Percentiles rank a stretch among this genome's conserved stretches.
These are phyloP conservation scores for Backusella luteola DNA, from an alignment of 192 early-diverging fungal genomes.

Conservation along the genomic window DNA sequence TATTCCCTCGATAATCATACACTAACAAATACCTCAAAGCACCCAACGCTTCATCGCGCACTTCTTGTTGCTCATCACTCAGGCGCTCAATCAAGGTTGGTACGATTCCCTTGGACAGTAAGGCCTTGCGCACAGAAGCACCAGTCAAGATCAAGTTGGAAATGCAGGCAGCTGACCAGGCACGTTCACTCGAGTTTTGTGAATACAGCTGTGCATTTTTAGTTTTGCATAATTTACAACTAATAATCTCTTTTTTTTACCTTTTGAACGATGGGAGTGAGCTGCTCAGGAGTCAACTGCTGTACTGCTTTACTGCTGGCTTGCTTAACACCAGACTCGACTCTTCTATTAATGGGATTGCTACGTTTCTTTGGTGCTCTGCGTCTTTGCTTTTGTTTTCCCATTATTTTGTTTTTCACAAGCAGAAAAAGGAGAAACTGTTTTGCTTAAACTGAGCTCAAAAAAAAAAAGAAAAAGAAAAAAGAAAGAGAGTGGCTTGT, in stretches of 20 bases:
- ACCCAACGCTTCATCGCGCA: conserved; percentile 71
- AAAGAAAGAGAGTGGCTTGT: neutral
- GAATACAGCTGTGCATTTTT: conserved; percentile 53
- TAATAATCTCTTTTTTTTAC: conserved; percentile 5
- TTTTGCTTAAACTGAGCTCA: too few relatives aligned
- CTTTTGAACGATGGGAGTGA: conserved; percentile 25
- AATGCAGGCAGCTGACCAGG: conserved; percentile 87
- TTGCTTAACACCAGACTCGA: conserved; percentile 10
- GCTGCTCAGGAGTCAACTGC: conserved; percentile 9
- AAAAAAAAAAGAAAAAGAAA: neutral
- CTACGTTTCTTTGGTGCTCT: neutral
- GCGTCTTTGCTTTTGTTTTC: conserved; percentile 18
- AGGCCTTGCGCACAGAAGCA: conserved; percentile 59
- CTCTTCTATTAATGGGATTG: conserved; percentile 16
- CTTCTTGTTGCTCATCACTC: conserved; percentile 68
- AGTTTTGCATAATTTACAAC: neutral
- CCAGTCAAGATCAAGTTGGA: conserved; percentile 75
- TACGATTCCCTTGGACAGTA: conserved; percentile 73
- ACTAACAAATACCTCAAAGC: conserved; percentile 51
- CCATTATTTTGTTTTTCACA: conserved; percentile 14
- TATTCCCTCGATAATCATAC: too few relatives aligned
- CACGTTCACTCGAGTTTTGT: conserved; percentile 68
- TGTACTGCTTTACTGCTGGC: neutral
- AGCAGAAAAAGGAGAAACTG: neutral
- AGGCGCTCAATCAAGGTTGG: conserved; percentile 69